Conservation (phyloP, 1,284 basidiomycete species). For the Trametes versicolor region DNA sequence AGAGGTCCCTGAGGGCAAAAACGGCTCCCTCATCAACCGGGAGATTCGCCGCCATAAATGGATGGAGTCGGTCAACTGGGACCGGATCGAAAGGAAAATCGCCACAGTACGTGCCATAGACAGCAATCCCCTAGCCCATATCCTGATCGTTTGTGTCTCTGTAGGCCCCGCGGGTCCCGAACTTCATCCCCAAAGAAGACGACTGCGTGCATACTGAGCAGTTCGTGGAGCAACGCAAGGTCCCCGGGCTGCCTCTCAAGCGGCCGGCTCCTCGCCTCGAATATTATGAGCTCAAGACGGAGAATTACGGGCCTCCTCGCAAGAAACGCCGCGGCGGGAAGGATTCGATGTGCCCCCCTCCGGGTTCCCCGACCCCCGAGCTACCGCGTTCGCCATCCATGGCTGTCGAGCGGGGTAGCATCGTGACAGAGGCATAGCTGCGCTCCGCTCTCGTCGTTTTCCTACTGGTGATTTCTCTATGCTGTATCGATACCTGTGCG, state of each 20-base stretch:
- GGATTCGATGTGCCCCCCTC: conserved; percentile 6
- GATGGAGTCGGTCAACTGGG: conserved; percentile 29
- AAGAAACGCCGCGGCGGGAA: conserved; percentile 23
- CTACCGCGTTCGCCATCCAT: neutral
- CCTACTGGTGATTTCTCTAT: neutral
- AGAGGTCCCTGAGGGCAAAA: conserved; percentile 33
- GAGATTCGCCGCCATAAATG: conserved; percentile 40
- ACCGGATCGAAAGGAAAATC: conserved; percentile 21
- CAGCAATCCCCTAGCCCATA: conserved; percentile 44
- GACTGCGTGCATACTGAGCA: neutral
- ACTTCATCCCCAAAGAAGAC: neutral
- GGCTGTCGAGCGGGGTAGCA: conserved; percentile 1
- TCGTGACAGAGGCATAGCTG: neutral
- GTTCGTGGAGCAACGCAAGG: conserved; percentile 17
- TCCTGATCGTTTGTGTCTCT: neutral
- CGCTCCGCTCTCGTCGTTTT: neutral
- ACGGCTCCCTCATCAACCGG: conserved; percentile 26
- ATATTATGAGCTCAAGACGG: conserved; percentile 7
- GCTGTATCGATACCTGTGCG: neutral
- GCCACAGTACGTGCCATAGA: conserved; percentile 37
- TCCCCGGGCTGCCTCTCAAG: conserved; percentile 22
- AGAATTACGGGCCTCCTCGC: conserved; percentile 13
- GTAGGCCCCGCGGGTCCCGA: conserved; percentile 20
- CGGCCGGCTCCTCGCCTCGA: conserved; percentile 17
- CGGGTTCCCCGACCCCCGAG: neutral